Conservation (phyloP, 257 asterid species). For the Anisodus tanguticus region DNA sequence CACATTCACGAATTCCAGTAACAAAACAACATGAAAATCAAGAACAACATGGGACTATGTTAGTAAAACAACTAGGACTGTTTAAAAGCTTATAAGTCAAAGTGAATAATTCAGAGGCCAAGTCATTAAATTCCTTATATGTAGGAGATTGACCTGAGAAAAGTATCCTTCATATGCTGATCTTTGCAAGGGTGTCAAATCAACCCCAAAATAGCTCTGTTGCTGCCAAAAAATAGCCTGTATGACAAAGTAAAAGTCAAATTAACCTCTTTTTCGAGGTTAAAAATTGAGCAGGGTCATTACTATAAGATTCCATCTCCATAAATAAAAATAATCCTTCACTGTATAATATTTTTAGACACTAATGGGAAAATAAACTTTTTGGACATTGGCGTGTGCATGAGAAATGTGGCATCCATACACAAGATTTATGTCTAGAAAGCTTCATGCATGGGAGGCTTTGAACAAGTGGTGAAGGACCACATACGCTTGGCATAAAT, state of each 20-base stretch:
- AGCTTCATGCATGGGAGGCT: background rate
- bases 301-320: background rate
- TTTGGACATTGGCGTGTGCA: background rate
- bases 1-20: background rate
- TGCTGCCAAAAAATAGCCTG: slow-evolving; percentile 99
- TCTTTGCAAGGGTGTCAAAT: slow-evolving; percentile 84
- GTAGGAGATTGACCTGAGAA: slow-evolving; percentile 71
- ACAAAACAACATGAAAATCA: background rate
- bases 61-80: background rate
- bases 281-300: background rate
- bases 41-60: background rate
- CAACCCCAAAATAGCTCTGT: slow-evolving; percentile 88
- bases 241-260: slow-evolving; percentile 39
- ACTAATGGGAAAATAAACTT: background rate
- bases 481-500: background rate
- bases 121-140: background rate
- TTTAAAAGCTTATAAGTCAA: slow-evolving; percentile 17
- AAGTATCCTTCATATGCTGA: slow-evolving; percentile 98
- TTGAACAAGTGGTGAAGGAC: slow-evolving; percentile 1
- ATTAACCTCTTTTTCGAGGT: slow-evolving; percentile 12
- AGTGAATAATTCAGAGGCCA: slow-evolving; percentile 17
- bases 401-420: background rate
- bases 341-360: background rate
- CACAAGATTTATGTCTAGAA: background rate
- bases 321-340: background rate